phyloP scores from a whole-genome alignment of 352 stramenopile genomes.

The Pythium phragmiticola region DNA sequence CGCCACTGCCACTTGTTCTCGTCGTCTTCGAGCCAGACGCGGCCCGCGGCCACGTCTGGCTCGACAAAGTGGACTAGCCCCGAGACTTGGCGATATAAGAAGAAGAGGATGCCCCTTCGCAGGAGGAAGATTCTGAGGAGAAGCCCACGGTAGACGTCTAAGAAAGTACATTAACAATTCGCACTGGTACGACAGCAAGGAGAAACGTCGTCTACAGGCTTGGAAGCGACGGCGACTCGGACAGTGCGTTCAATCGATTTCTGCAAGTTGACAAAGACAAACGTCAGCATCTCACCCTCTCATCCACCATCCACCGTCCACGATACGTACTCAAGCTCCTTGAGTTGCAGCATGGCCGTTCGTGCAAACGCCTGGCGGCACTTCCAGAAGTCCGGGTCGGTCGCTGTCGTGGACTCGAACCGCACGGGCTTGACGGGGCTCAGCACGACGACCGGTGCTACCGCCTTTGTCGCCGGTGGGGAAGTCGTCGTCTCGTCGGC shows the following conservation, averaged over 20 bases:
- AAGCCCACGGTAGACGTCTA: no score
- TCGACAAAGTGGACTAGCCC: no score
- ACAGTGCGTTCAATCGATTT: slow-evolving; percentile 16
- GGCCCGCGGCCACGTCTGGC: not conserved
- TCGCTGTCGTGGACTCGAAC: slow-evolving; percentile 23
- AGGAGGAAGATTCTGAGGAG: no score
- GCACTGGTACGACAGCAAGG: not conserved
- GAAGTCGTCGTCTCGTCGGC: not conserved
- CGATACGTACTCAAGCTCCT: slow-evolving; percentile 37
- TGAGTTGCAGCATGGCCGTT: slow-evolving; percentile 34
- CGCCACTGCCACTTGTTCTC: not conserved
- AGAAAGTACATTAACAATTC: not conserved
- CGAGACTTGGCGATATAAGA: no score
- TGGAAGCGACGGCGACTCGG: slow-evolving; percentile 10
- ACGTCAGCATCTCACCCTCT: not conserved
- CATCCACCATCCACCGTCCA: not conserved
- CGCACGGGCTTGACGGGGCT: slow-evolving; percentile 15
- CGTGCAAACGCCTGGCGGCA: slow-evolving; percentile 34
- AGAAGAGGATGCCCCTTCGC: no score
- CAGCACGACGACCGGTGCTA: slow-evolving; percentile 3
- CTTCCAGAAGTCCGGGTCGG: slow-evolving; percentile 41
- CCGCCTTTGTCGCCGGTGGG: not conserved
- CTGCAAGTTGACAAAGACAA: slow-evolving; percentile 12
- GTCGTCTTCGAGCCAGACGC: slow-evolving; percentile 3
- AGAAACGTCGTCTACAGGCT: not conserved